phyloP scores from a whole-genome alignment of 345 rosid genomes.

The Pugionium cornutum region DNA sequence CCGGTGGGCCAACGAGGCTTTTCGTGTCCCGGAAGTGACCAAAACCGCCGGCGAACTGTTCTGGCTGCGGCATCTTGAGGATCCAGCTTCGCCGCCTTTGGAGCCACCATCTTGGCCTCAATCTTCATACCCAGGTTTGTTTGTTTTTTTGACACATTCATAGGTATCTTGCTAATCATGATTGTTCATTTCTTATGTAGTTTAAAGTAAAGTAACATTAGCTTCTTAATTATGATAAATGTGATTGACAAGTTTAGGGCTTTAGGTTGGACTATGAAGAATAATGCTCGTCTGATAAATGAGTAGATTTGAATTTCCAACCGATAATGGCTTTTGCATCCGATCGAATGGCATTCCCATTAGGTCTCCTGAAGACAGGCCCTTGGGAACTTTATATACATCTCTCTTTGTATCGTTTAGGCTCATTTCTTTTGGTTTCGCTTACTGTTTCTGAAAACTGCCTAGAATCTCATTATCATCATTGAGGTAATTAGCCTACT shows the following conservation, averaged over 20 bases:
- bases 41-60: constrained; percentile 60
- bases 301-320: constrained; percentile 3
- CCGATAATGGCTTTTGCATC: not conserved
- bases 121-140: constrained; percentile 69
- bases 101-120: constrained; percentile 63
- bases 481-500: not conserved
- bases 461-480: not conserved
- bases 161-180: not conserved
- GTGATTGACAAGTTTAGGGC: not conserved
- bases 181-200: no score
- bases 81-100: constrained; percentile 45
- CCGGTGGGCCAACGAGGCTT: constrained; percentile 68
- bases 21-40: constrained; percentile 62
- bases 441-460: no score
- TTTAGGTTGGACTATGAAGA: not conserved
- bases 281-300: constrained; percentile 6
- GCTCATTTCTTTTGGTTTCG: not conserved
- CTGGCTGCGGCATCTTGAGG: constrained; percentile 83
- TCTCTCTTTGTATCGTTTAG: constrained; percentile 7
- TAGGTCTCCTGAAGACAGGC: constrained; percentile 2
- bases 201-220: not conserved
- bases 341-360: not conserved
- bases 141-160: not conserved
- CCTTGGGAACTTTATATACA: not conserved
- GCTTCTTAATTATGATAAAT: constrained; percentile 10